These are phyloP conservation scores for Novymonas esmeraldas DNA, from an alignment of 208 protist genomes.

Conservation along the genomic window DNA sequence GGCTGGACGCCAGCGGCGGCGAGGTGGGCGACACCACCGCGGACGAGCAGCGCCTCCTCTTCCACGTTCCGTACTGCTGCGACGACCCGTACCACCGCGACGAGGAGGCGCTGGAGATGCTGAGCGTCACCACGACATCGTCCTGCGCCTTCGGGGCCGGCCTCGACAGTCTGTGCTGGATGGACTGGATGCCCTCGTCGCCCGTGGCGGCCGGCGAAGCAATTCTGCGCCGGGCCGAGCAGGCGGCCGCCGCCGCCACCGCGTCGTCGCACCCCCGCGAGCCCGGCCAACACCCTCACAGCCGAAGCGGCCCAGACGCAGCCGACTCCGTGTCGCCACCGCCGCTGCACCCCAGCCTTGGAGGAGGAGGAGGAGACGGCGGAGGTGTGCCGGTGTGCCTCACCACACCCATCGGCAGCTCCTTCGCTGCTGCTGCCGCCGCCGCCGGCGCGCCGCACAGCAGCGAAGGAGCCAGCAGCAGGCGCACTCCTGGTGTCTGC, in stretches of 20 bases:
- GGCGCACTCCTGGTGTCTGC: background rate
- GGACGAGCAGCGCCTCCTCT: conserved; percentile 2
- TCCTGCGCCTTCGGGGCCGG: conserved; percentile 59
- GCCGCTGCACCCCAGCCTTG: no score
- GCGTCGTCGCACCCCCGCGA: background rate
- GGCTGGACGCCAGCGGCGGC: background rate
- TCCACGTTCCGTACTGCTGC: conserved; percentile 31
- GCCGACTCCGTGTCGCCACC: no score
- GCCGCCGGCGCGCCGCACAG: background rate
- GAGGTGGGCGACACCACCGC: background rate
- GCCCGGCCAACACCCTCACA: background rate
- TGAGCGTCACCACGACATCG: conserved; percentile 53
- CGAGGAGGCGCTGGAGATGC: conserved; percentile 49
- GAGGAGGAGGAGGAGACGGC: no score
- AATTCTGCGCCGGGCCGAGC: conserved; percentile 1
- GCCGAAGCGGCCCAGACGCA: no score
- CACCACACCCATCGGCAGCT: no score
- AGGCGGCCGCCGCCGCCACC: background rate
- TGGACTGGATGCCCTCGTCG: conserved; percentile 29
- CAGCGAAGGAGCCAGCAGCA: background rate
- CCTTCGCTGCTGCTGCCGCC: background rate
- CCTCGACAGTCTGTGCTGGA: conserved; percentile 37
- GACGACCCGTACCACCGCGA: conserved; percentile 67
- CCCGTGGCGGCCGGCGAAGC: conserved; percentile 16
- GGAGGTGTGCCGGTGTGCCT: no score